These are phyloP conservation scores for Xerocomellus intermedius DNA, from an alignment of 768 basidiomycete genomes.

Conservation along the genomic window DNA sequence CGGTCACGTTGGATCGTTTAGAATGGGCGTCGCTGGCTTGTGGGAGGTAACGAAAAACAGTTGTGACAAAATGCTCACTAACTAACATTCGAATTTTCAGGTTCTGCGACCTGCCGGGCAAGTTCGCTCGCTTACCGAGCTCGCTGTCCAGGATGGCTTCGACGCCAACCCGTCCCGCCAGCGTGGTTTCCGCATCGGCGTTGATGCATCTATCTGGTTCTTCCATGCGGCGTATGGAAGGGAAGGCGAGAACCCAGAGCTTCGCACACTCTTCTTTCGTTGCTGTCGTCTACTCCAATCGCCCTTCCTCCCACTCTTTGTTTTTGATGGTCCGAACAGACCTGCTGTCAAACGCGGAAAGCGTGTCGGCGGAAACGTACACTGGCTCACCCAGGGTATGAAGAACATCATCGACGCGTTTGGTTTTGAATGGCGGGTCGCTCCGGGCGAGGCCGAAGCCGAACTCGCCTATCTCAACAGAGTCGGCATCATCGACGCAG, in stretches of 20 bases:
- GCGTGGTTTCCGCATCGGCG: slow-evolving; percentile 79
- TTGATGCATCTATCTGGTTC: slow-evolving; percentile 84
- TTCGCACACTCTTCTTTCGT: slow-evolving; percentile 82
- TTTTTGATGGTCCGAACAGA: slow-evolving; percentile 87
- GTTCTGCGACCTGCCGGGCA: slow-evolving; percentile 70
- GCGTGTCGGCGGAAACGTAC: slow-evolving; percentile 56
- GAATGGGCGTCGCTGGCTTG: slow-evolving; percentile 50
- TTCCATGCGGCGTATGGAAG: slow-evolving; percentile 68
- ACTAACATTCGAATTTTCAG: slow-evolving; percentile 30
- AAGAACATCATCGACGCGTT: slow-evolving; percentile 76
- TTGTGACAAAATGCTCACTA: slow-evolving; percentile 14
- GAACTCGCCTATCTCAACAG: slow-evolving; percentile 86
- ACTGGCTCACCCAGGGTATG: slow-evolving; percentile 73
- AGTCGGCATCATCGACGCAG: slow-evolving; percentile 80
- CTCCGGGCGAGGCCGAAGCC: slow-evolving; percentile 94
- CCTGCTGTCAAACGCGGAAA: slow-evolving; percentile 81
- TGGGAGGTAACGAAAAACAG: slow-evolving; percentile 42
- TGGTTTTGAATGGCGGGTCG: slow-evolving; percentile 77
- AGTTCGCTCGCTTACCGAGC: slow-evolving; percentile 70
- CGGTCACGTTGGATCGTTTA: neutral
- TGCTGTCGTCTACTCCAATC: slow-evolving; percentile 74
- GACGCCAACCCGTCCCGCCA: slow-evolving; percentile 58
- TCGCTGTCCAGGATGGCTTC: slow-evolving; percentile 76
- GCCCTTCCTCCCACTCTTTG: slow-evolving; percentile 85
- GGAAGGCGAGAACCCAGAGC: slow-evolving; percentile 85